Conservation (phyloP, 2,329 filamentous ascomycete species). For the Penicillium olsonii region DNA sequence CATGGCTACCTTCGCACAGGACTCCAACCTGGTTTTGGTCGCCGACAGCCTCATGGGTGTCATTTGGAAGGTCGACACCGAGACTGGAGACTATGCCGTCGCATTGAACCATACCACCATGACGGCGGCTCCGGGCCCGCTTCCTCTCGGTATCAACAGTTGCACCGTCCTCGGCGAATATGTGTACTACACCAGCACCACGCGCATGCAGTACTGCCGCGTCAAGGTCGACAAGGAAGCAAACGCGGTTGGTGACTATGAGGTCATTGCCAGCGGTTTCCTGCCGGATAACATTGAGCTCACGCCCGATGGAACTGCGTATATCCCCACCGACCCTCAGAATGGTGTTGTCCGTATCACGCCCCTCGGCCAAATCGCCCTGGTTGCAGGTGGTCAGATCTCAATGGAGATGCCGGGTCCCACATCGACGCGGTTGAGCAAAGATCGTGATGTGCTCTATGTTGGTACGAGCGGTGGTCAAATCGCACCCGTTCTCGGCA, state of each 20-base stretch:
- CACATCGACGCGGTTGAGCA: constrained; percentile 17
- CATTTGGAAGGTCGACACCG: constrained; percentile 22
- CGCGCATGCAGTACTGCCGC: constrained; percentile 23
- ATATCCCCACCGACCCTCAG: constrained; percentile 25
- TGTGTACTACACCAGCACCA: constrained; percentile 27
- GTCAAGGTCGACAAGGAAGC: constrained; percentile 20
- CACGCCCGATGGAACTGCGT: constrained; percentile 20
- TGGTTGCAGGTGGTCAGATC: constrained; percentile 24
- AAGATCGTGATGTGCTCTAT: constrained; percentile 21
- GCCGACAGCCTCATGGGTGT: constrained; percentile 24
- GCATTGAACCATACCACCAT: constrained; percentile 25
- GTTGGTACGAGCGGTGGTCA: constrained; percentile 27
- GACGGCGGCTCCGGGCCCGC: constrained; percentile 17
- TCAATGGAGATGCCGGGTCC: constrained; percentile 25
- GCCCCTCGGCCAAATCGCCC: constrained; percentile 21
- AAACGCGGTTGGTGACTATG: constrained; percentile 18
- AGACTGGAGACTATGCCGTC: constrained; percentile 20
- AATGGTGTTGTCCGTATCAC: constrained; percentile 26
- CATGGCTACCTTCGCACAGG: constrained; percentile 21
- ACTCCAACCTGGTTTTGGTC: constrained; percentile 20
- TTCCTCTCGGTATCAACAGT: constrained; percentile 24
- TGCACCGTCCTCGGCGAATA: constrained; percentile 18
- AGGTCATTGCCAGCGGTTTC: constrained; percentile 27
- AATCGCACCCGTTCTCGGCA: constrained; percentile 25
- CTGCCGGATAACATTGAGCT: constrained; percentile 25